phyloP scores from a whole-genome alignment of 805 yeast species.

The Wickerhamomyces silvicola region DNA sequence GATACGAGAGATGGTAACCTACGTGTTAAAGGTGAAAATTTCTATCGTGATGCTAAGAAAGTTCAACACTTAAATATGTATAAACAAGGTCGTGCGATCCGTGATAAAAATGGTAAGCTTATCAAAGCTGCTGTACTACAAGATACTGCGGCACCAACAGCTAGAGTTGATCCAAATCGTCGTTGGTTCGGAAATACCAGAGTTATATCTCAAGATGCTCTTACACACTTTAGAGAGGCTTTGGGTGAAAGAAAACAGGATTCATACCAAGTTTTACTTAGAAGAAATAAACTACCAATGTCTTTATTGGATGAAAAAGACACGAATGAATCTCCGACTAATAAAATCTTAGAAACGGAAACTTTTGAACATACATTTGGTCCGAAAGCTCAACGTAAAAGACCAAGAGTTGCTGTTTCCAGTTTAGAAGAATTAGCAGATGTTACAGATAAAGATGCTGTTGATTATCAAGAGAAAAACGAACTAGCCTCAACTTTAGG shows the following conservation, averaged over 20 bases:
- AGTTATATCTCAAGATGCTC: constrained; percentile 95
- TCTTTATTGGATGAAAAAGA: constrained; percentile 86
- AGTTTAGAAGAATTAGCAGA: constrained; percentile 72
- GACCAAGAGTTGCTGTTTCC: constrained; percentile 75
- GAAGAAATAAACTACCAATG: constrained; percentile 93
- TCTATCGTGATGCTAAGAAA: constrained; percentile 89
- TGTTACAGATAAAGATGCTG: constrained; percentile 48
- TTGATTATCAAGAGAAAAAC: constrained; percentile 62
- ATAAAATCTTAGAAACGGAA: constrained; percentile 84
- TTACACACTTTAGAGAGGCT: constrained; percentile 90
- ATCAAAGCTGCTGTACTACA: constrained; percentile 85
- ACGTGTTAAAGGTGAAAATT: constrained; percentile 94
- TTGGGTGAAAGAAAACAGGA: constrained; percentile 81
- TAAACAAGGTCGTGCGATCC: constrained; percentile 80
- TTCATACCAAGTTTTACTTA: constrained; percentile 76
- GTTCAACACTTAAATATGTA: constrained; percentile 90
- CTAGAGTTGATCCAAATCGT: constrained; percentile 92
- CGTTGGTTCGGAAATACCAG: constrained; percentile 98
- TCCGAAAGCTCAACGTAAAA: constrained; percentile 90
- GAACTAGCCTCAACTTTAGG: constrained; percentile 74
- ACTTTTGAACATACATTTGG: constrained; percentile 79
- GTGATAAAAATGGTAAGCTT: constrained; percentile 84
- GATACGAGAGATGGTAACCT: constrained; percentile 84
- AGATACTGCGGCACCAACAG: constrained; percentile 79
- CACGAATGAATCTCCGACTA: constrained; percentile 66